Percentiles rank a stretch among this genome's conserved stretches.
phyloP scores from a whole-genome alignment of 768 basidiomycete species.

The Galerina sulciceps region DNA sequence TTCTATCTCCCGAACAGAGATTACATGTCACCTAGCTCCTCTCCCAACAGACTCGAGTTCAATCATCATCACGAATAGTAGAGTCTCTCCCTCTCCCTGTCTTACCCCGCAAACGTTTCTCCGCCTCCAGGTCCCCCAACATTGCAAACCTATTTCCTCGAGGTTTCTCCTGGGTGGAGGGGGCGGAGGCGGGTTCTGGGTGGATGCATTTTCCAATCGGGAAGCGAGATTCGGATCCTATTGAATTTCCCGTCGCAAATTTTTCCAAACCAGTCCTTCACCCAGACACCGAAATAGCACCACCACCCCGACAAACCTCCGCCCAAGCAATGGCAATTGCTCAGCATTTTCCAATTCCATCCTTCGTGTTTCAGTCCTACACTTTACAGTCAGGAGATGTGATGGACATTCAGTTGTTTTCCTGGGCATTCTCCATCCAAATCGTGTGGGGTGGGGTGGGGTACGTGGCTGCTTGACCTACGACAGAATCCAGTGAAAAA shows the following conservation, averaged over 20 bases:
- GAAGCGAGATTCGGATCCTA: slow-evolving; percentile 15
- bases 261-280: neutral
- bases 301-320: slow-evolving; percentile 24
- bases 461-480: too few species aligned
- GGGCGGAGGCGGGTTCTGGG: slow-evolving; percentile 12
- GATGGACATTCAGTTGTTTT: neutral
- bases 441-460: too few species aligned
- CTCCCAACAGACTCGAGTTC: neutral
- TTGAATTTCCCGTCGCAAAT: slow-evolving; percentile 16
- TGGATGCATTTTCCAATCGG: slow-evolving; percentile 11
- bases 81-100: neutral
- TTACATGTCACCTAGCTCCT: neutral
- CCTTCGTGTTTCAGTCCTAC: slow-evolving; percentile 2
- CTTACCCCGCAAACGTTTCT: slow-evolving; percentile 15
- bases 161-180: slow-evolving; percentile 35
- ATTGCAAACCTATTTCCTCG: slow-evolving; percentile 29
- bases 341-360: neutral
- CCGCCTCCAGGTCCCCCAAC: slow-evolving; percentile 1
- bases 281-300: slow-evolving; percentile 20
- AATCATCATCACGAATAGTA: neutral
- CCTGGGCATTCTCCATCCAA: neutral
- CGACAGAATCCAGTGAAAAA: too few species aligned
- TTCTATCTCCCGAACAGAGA: neutral
- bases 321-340: neutral
- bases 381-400: neutral